Conservation (phyloP, 768 basidiomycete genomes). For the Termitomyces sp. region DNA sequence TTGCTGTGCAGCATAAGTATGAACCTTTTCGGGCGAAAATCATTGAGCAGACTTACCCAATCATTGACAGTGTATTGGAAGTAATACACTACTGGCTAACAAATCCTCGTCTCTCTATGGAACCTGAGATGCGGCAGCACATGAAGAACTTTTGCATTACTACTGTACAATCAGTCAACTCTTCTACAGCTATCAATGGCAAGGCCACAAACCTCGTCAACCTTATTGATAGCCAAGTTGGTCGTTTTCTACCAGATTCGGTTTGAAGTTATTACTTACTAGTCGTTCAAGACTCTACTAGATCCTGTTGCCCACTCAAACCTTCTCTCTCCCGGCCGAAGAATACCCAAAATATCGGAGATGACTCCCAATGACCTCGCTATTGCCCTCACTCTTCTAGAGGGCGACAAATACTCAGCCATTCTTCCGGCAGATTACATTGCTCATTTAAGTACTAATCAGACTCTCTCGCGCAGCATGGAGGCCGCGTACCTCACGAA, state of each 20-base stretch:
- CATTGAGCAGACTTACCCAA: not conserved
- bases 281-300: too few species aligned
- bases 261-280: not conserved
- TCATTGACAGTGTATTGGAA: not conserved
- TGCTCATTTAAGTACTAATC: not conserved
- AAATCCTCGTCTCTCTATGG: not conserved
- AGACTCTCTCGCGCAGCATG: slow-evolving; percentile 26
- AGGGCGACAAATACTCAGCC: not conserved
- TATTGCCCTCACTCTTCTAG: not conserved
- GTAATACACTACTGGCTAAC: not conserved
- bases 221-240: not conserved
- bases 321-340: not conserved
- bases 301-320: not conserved
- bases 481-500: slow-evolving; percentile 31
- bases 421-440: not conserved
- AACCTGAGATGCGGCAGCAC: not conserved
- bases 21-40: not conserved
- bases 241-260: not conserved
- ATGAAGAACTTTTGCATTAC: not conserved
- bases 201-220: not conserved
- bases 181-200: not conserved
- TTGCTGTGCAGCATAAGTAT: not conserved
- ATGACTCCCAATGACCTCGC: not conserved
- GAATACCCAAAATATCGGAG: not conserved
- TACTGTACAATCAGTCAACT: not conserved